A percentile compares a stretch with the other conserved stretches of the same genome.
Evolutionary conservation across 257 asterid species (phyloP).

Genomic region (Echium plantagineum): DNA sequence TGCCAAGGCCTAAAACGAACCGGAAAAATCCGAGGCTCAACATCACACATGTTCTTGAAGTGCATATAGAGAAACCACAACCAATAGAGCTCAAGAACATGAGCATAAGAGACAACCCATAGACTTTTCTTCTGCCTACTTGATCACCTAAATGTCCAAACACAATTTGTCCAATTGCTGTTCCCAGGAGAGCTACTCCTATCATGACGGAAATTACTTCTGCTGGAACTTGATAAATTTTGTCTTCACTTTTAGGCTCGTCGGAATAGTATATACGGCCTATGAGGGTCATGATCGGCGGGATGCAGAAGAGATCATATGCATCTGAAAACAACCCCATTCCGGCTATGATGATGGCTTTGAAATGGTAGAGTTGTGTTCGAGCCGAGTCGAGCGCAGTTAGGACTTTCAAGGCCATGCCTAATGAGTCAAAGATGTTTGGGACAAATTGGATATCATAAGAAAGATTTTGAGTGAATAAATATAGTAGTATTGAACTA

Average conservation of each 20-base stretch:
- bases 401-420: conserved; percentile 41
- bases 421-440: no score
- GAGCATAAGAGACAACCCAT: conserved; percentile 34
- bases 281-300: conserved; percentile 43
- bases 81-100: conserved; percentile 42
- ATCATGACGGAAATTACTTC: conserved; percentile 25
- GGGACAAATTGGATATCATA: neutral
- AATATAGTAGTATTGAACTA: no score
- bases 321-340: conserved; percentile 61
- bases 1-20: conserved; percentile 40
- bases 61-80: conserved; percentile 46
- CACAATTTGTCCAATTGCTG: conserved; percentile 34
- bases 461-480: no score
- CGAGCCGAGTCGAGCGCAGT: conserved; percentile 43
- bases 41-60: conserved; percentile 32
- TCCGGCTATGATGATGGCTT: conserved; percentile 46
- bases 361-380: conserved; percentile 46
- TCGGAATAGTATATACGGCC: conserved; percentile 28
- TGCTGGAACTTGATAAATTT: conserved; percentile 14
- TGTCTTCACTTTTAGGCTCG: neutral
- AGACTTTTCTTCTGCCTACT: conserved; percentile 40
- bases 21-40: conserved; percentile 35
- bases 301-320: conserved; percentile 48
- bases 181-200: conserved; percentile 35
- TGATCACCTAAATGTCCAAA: conserved; percentile 45